Evolutionary conservation across 1,284 basidiomycete genomes (phyloP).

Genomic region (Microbotryomycetes sp.): DNA sequence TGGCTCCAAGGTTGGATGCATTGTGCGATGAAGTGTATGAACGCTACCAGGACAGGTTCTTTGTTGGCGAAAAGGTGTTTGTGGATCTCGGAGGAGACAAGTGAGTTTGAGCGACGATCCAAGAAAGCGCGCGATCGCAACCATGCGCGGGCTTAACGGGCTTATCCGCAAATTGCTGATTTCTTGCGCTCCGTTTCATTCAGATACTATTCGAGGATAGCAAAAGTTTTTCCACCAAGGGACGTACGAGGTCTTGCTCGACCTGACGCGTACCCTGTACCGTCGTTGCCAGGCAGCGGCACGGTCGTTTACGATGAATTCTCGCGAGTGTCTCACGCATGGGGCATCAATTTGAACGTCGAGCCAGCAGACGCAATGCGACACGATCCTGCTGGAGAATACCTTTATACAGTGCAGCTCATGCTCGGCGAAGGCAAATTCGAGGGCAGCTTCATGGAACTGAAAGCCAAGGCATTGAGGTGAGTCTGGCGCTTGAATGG

Average conservation of each 20-base stretch:
- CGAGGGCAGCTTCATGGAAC: slow-evolving; percentile 66
- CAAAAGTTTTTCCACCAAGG: slow-evolving; percentile 66
- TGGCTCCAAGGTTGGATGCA: slow-evolving; percentile 61
- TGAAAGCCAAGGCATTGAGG: slow-evolving; percentile 72
- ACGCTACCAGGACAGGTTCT: slow-evolving; percentile 92
- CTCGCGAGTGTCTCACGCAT: slow-evolving; percentile 50
- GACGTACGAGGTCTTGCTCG: slow-evolving; percentile 40
- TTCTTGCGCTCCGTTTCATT: background rate
- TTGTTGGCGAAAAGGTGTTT: slow-evolving; percentile 61
- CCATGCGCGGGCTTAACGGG: too few species aligned
- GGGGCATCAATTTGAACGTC: slow-evolving; percentile 69
- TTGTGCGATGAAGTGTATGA: slow-evolving; percentile 91
- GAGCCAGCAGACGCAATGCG: slow-evolving; percentile 59
- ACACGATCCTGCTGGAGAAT: slow-evolving; percentile 64
- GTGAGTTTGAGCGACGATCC: slow-evolving; percentile 33
- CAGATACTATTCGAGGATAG: slow-evolving; percentile 70
- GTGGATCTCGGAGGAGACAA: slow-evolving; percentile 41
- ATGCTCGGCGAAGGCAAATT: slow-evolving; percentile 47
- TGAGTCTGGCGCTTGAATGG: too few species aligned
- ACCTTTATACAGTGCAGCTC: slow-evolving; percentile 83
- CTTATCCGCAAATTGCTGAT: too few species aligned
- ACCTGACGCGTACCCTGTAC: slow-evolving; percentile 38
- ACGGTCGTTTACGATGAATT: slow-evolving; percentile 18
- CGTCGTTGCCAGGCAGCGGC: slow-evolving; percentile 24
- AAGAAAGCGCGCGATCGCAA: too few species aligned